Conservation (phyloP, 2,329 filamentous ascomycete genomes). For the Nectriaceae sp. region DNA sequence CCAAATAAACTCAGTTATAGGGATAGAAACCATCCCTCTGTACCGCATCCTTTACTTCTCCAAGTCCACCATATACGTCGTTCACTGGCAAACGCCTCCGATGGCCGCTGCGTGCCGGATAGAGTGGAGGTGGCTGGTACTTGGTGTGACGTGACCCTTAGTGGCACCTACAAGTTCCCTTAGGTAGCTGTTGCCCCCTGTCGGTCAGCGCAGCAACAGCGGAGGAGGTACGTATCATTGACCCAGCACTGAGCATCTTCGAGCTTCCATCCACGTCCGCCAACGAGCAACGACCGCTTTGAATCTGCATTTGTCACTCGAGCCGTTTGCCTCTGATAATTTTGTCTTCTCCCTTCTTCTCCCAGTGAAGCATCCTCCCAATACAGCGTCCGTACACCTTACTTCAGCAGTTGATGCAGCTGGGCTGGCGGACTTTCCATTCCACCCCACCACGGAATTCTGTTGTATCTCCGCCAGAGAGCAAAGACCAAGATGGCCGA, state of each 20-base stretch:
- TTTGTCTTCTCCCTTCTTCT: not conserved
- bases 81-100: no score
- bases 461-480: constrained; percentile 36
- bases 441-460: constrained; percentile 10
- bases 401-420: not conserved
- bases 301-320: not conserved
- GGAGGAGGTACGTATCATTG: not conserved
- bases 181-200: not conserved
- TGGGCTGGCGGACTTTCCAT: not conserved
- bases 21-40: no score
- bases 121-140: constrained; percentile 1
- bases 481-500: constrained; percentile 56
- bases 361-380: not conserved
- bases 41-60: no score
- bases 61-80: no score
- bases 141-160: not conserved
- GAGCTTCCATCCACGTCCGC: constrained; percentile 33
- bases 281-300: constrained; percentile 3
- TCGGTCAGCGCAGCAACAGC: not conserved
- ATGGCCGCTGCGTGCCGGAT: no score
- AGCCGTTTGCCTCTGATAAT: not conserved
- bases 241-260: constrained; percentile 16
- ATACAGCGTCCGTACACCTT: not conserved
- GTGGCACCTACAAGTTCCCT: not conserved
- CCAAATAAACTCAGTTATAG: not conserved